Percentiles rank a stretch among this genome's conserved stretches.
Conservation (phyloP, 2,329 filamentous ascomycete genomes). For the Elsinoe perseae region DNA sequence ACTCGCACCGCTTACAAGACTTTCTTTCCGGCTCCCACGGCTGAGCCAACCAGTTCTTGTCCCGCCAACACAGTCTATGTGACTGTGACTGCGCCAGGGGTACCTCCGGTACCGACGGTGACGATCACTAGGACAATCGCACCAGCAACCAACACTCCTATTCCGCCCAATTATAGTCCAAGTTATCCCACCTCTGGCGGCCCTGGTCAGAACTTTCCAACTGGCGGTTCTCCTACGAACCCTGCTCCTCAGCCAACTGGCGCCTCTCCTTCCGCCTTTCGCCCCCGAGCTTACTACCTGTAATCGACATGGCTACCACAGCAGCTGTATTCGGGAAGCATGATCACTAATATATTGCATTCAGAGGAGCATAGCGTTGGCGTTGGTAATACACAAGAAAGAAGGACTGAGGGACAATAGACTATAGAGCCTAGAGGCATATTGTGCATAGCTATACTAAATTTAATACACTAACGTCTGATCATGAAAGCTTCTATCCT, state of each 20-base stretch:
- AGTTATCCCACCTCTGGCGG: constrained; percentile 8
- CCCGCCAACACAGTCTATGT: constrained; percentile 10
- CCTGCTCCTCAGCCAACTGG: neutral
- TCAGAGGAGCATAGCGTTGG: neutral
- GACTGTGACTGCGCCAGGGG: constrained; percentile 10
- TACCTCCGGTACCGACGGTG: neutral
- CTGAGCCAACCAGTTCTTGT: neutral
- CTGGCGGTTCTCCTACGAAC: neutral
- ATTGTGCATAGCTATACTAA: constrained; percentile 6
- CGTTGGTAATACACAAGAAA: neutral
- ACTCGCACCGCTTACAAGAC: constrained; percentile 17
- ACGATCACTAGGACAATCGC: neutral
- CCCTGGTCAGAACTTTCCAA: neutral
- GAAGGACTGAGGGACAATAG: neutral
- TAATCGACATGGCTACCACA: neutral
- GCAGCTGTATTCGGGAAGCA: neutral
- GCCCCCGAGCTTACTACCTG: constrained; percentile 13
- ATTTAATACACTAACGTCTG: constrained; percentile 1
- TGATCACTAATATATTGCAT: neutral
- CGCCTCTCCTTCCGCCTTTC: neutral
- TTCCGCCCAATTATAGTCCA: constrained; percentile 8
- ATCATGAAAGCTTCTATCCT: neutral
- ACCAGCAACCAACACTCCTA: constrained; percentile 7
- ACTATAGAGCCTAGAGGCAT: neutral
- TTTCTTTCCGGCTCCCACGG: constrained; percentile 13